Conservation (phyloP, 2,329 filamentous ascomycete genomes). For the Paecilomyces sp. region DNA sequence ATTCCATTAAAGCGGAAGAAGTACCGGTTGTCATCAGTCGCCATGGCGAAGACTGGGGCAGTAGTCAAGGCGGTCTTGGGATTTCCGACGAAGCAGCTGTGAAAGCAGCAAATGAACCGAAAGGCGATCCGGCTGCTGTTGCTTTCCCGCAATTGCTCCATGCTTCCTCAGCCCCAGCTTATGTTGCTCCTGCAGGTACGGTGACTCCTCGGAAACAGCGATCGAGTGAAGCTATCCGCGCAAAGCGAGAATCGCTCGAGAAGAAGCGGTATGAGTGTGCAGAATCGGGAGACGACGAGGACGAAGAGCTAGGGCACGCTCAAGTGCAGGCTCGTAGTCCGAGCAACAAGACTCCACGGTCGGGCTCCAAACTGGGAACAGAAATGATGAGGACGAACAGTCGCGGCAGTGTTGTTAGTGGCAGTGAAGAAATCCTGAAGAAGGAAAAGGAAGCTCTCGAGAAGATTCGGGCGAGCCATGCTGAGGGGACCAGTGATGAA, state of each 20-base stretch:
- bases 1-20: constrained; percentile 71
- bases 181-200: constrained; percentile 46
- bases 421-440: constrained; percentile 32
- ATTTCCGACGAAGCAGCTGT: constrained; percentile 56
- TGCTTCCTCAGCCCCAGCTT: constrained; percentile 58
- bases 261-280: constrained; percentile 65
- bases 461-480: constrained; percentile 15
- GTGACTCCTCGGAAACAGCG: constrained; percentile 54
- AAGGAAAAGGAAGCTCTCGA: constrained; percentile 28
- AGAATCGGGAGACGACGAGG: constrained; percentile 90
- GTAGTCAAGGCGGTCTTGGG: constrained; percentile 61
- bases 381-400: constrained; percentile 99
- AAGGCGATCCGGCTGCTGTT: constrained; percentile 13
- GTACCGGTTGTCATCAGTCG: constrained; percentile 67
- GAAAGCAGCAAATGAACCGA: constrained; percentile 15
- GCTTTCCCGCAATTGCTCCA: constrained; percentile 50
- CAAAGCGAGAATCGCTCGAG: constrained; percentile 69
- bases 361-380: constrained; percentile 82
- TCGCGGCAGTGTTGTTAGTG: constrained; percentile 65
- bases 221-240: constrained; percentile 65
- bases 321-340: constrained; percentile 46
- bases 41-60: constrained; percentile 69
- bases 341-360: constrained; percentile 48
- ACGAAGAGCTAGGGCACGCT: constrained; percentile 71
- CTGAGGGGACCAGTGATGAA: constrained; percentile 13